Conservation (phyloP, 1,284 basidiomycete species). For the Moesziomyces aphidis region DNA sequence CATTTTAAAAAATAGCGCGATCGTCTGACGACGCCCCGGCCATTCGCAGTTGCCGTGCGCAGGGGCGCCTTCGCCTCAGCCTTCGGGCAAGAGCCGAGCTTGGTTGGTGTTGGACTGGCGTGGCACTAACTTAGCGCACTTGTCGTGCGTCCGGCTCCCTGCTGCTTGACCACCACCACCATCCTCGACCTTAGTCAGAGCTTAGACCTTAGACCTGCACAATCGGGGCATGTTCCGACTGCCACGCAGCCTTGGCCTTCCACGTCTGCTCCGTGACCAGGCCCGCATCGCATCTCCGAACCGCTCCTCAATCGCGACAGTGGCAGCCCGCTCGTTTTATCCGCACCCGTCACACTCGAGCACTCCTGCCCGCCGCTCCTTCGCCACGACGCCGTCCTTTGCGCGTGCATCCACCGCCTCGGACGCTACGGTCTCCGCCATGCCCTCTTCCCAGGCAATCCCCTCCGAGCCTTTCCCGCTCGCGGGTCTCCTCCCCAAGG, state of each 20-base stretch:
- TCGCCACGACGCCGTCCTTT: constrained; percentile 5
- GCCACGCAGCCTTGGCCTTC: constrained; percentile 36
- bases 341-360: not conserved
- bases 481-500: constrained; percentile 66
- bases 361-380: not conserved
- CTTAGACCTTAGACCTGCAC: not conserved
- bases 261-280: constrained; percentile 41
- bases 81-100: not conserved
- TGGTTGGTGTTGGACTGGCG: not conserved
- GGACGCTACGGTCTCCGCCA: constrained; percentile 19
- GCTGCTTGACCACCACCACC: not conserved
- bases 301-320: constrained; percentile 12
- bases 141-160: not conserved
- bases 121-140: not conserved
- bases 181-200: not conserved
- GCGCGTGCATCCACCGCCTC: constrained; percentile 7
- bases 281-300: constrained; percentile 13
- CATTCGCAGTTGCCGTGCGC: not conserved
- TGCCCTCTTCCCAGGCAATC: constrained; percentile 33
- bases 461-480: constrained; percentile 61
- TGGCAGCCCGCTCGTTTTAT: not conserved
- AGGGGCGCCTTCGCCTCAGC: not conserved
- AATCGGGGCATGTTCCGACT: not conserved
- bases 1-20: not conserved
- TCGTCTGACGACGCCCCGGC: not conserved